phyloP scores from a whole-genome alignment of 306 rosid genomes.

The Datisca glomerata region DNA sequence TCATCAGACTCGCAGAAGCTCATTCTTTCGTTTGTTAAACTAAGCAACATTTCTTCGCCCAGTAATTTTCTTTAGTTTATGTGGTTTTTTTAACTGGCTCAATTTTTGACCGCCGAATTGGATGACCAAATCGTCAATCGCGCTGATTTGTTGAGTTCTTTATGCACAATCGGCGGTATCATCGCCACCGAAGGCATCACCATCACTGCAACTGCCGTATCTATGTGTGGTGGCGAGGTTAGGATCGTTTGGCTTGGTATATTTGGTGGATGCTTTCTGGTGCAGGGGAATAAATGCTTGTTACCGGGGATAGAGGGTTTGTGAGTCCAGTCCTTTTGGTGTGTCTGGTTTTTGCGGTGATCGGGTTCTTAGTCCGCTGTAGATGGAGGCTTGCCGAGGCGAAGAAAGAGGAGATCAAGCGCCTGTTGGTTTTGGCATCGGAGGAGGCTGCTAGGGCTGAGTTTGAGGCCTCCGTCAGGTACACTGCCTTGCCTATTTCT shows the following conservation, averaged over 20 bases:
- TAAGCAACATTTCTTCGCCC: too few relatives aligned
- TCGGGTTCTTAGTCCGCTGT: constrained; percentile 34
- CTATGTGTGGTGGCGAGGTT: constrained; percentile 34
- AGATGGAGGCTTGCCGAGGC: constrained; percentile 58
- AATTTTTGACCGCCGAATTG: background rate
- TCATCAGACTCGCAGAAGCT: constrained; percentile 2
- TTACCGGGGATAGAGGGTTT: constrained; percentile 75
- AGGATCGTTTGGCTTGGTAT: constrained; percentile 19
- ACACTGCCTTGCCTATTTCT: constrained; percentile 10
- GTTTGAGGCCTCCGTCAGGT: constrained; percentile 40
- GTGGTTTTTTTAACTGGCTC: too few relatives aligned
- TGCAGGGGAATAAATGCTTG: too few relatives aligned
- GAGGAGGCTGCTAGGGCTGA: constrained; percentile 76
- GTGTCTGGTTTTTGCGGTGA: constrained; percentile 33
- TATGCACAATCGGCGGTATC: constrained; percentile 7
- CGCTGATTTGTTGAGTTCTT: constrained; percentile 10
- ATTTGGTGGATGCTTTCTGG: constrained; percentile 52
- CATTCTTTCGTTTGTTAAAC: too few relatives aligned
- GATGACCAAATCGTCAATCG: background rate
- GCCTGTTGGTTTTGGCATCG: constrained; percentile 58
- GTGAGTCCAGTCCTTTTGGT: constrained; percentile 38
- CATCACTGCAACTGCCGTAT: constrained; percentile 6
- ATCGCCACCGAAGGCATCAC: constrained; percentile 4
- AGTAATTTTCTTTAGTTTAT: too few relatives aligned
- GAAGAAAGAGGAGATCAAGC: constrained; percentile 64